Evolutionary conservation across 1,284 basidiomycete genomes (phyloP), one percentile per base, ranked within the genome.

Genomic region (Phylloporus sp.): DNA sequence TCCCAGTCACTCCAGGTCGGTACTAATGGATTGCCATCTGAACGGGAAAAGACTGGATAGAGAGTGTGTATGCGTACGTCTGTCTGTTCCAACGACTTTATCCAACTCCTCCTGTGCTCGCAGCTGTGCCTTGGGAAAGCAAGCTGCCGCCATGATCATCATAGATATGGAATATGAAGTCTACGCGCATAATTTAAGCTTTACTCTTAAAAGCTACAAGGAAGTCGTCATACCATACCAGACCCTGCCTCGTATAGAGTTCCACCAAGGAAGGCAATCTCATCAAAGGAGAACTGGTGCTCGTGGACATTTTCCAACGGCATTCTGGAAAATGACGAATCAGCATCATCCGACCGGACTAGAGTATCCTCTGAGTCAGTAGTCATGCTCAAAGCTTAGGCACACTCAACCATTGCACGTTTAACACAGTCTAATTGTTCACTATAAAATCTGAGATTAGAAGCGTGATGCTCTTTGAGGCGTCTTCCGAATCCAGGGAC

Each of bases 201-300:
- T 32, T 19, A 37, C 39, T 17, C 14, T 57, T n/a, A 45, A 8
- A n/a, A 5, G 4, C 2, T 19, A 5, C 6, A 14, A 25, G 15
- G 6, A 20, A 47, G 25, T n/a, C 2, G 3, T 6, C 59, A 55
- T 43, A 85, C 85, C 25, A 89, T 91, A 65, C 89, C 90, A 4
- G 85, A 85, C 5, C 89, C 89, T 1, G 89, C 89, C 53, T 88
- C 90, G 66, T 90, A 91, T 80, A 91, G 85, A 8, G 84, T 84
- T 1, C 90, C 90, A 2, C 88, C 85, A 20, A 91, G 82, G 73
- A 88, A 91, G 0, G 88, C 83, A 11, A 86, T 82, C 68, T 91
- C 89, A 58, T 86, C 80, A 45, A 86, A 81, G 0, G 85, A 82
- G 5, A 91, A 77, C 5, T 81, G 83, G 41, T 87, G 82, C 53